Evolutionary conservation across 305 asterid species (phyloP), one percentile per base, ranked within the genome.

Genomic region (Fraxinus platypoda): DNA sequence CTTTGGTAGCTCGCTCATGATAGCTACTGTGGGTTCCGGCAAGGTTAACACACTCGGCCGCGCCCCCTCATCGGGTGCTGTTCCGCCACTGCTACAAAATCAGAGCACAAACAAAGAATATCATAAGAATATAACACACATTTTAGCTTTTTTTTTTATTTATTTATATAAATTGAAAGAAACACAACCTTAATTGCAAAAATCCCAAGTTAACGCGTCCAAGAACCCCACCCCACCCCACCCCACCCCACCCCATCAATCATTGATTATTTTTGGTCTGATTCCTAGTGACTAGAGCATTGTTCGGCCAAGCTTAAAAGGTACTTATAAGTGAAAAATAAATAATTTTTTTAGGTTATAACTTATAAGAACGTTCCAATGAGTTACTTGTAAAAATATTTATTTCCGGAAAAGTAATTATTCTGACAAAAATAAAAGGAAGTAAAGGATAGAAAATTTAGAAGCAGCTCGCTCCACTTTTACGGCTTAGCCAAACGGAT

Each of bases 241-340:
- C 33, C 8, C 25, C 76, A 31, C 46, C 4, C 41, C 6, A 31
- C 75, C 43, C 75, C 37, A 30, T 30, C 11, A 8, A n/a, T 72
- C 76, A 72, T 72, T 72, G 15, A 72, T 72, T 72, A 72, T 33
- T 72, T 72, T 72, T 33, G 38, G 75, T 71, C 75, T 6, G 38
- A 13, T 71, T 31, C 23, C 43, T 30, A 30, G 38, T 30, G 38
- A 30, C 23, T 30, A 28, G 38, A 31, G 43, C 25, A 70, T 33
- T 72, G 76, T 72, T 72, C 8, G 46, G 76, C 76, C 46, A 71
- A 6, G 76, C 25, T 70, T 70, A 70, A 28, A 71, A 8, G 2
- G 12, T 33, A 71, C 75, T 15, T 33, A 28, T 11, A 68, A 68
- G 34, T 28, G 33, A 68, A 13, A 26, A 31, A 71, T 31, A 33